Evolutionary conservation across 164 flowering plant species (phyloP).

Genomic region (Vitis amurensis): DNA sequence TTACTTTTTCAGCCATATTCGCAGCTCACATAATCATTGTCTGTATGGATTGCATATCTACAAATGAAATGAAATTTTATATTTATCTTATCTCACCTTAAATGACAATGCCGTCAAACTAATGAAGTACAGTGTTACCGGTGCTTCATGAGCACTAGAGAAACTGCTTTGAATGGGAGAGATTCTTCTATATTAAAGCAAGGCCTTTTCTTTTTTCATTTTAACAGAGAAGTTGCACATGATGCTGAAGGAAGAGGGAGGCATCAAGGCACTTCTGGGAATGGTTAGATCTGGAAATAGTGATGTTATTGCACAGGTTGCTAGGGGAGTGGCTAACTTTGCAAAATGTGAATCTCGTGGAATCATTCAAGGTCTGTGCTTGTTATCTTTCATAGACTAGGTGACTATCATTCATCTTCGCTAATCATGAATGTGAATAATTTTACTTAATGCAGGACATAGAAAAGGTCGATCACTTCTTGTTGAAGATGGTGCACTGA

Average conservation of each 20-base stretch:
- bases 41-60: no score
- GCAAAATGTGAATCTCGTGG: constrained; percentile 89
- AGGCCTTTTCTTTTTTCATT: no score
- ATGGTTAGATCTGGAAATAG: constrained; percentile 60
- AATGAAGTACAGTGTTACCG: no score
- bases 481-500: constrained; percentile 67
- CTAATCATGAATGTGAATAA: neutral
- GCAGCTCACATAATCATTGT: neutral
- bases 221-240: constrained; percentile 62
- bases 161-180: no score
- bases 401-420: neutral
- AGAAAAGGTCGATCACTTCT: constrained; percentile 73
- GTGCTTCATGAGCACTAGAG: no score
- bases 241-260: constrained; percentile 68
- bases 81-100: no score
- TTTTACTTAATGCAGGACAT: constrained; percentile 45
- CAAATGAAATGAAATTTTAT: no score
- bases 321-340: constrained; percentile 87
- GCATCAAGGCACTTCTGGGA: constrained; percentile 65
- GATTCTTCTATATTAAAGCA: no score
- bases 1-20: neutral
- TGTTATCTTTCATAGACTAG: constrained; percentile 1
- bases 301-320: constrained; percentile 80
- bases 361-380: constrained; percentile 61
- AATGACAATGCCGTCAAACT: no score